phyloP scores from a whole-genome alignment of 2,329 filamentous ascomycete species.

The Cladosporium sp. region DNA sequence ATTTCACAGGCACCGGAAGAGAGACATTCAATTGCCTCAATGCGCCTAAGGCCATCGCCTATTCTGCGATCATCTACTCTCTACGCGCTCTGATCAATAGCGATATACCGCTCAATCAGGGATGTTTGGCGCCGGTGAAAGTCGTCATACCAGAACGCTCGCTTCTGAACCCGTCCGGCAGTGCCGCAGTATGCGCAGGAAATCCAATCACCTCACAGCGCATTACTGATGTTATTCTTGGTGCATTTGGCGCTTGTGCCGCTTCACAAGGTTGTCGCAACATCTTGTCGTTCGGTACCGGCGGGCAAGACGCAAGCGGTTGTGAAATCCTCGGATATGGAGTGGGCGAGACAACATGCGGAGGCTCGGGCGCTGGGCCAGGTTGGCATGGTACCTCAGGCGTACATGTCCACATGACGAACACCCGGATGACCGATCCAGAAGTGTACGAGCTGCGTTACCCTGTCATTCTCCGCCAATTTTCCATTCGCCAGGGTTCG shows the following conservation, averaged over 20 bases:
- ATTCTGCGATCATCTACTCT: constrained; percentile 31
- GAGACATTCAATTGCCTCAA: constrained; percentile 32
- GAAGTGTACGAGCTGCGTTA: constrained; percentile 34
- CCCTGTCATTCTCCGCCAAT: constrained; percentile 32
- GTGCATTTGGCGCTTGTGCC: constrained; percentile 29
- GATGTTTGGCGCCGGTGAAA: constrained; percentile 26
- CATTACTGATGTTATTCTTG: constrained; percentile 30
- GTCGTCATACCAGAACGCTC: constrained; percentile 26
- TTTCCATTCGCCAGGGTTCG: constrained; percentile 27
- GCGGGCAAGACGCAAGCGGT: constrained; percentile 20
- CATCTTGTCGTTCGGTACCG: constrained; percentile 30
- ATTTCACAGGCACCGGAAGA: constrained; percentile 38
- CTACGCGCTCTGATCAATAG: constrained; percentile 28
- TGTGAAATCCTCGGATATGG: constrained; percentile 27
- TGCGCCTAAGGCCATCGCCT: constrained; percentile 35
- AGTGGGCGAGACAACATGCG: constrained; percentile 34
- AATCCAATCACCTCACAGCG: constrained; percentile 30
- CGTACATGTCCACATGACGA: constrained; percentile 35
- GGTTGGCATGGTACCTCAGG: constrained; percentile 30
- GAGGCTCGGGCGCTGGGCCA: constrained; percentile 32
- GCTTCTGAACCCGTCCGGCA: constrained; percentile 26
- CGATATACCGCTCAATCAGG: constrained; percentile 46
- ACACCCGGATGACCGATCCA: constrained; percentile 34
- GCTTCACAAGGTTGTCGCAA: constrained; percentile 30
- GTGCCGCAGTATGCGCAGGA: constrained; percentile 29